phyloP scores from a whole-genome alignment of 2,329 filamentous ascomycete species.

The Eurotiales sp. region DNA sequence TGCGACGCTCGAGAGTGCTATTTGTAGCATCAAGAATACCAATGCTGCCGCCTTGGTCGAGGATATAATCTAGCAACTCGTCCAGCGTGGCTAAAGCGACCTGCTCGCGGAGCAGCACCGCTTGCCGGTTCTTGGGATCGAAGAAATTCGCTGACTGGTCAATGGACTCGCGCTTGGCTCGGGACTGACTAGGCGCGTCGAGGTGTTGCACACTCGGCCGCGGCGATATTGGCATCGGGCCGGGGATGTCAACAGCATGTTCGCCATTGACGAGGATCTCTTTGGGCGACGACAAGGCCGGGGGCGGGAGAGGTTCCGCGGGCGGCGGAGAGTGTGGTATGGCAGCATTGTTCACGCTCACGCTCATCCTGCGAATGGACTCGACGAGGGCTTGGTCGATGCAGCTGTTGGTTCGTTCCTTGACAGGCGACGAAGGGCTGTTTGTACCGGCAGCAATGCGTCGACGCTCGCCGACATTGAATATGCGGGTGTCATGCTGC shows the following conservation, averaged over 20 bases:
- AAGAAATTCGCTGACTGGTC: conserved; percentile 95
- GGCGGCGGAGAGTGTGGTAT: conserved; percentile 17
- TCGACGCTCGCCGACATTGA: conserved; percentile 92
- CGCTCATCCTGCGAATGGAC: conserved; percentile 42
- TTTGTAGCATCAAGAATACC: conserved; percentile 97
- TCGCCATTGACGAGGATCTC: conserved; percentile 59
- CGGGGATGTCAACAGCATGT: conserved; percentile 9
- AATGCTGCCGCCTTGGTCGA: conserved; percentile 77
- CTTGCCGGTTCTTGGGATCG: conserved; percentile 80
- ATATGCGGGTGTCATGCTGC: conserved; percentile 91
- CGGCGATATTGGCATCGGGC: not conserved
- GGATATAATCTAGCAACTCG: conserved; percentile 84
- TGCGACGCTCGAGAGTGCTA: conserved; percentile 81
- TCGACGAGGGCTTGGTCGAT: conserved; percentile 42
- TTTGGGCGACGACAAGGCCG: conserved; percentile 37
- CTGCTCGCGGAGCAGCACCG: conserved; percentile 80
- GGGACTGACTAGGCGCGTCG: conserved; percentile 1
- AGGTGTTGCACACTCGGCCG: conserved; percentile 20
- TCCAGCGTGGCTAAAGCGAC: conserved; percentile 89
- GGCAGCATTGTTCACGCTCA: conserved; percentile 30
- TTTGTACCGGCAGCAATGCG: conserved; percentile 64
- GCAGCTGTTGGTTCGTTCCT: conserved; percentile 23
- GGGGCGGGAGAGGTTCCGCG: conserved; percentile 33
- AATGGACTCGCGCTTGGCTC: conserved; percentile 51
- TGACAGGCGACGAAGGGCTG: conserved; percentile 27